Evolutionary conservation across 208 protist species (phyloP).

Genomic region (Naegleria gruberi): DNA sequence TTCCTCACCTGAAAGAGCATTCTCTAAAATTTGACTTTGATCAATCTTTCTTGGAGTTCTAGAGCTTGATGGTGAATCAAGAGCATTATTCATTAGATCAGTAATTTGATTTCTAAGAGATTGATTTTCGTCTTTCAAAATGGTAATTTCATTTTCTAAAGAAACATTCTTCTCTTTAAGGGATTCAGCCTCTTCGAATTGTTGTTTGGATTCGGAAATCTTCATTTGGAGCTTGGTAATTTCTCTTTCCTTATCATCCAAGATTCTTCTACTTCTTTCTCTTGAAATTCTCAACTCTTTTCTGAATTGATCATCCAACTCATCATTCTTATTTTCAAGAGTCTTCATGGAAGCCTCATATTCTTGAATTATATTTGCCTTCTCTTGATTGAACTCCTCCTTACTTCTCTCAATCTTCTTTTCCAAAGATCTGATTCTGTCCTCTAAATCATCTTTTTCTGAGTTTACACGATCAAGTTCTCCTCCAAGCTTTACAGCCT

Average conservation of each 20-base stretch:
- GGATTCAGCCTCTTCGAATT: background rate
- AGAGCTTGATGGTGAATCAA: background rate
- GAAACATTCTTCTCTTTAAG: background rate
- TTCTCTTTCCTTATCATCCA: slow-evolving; percentile 15
- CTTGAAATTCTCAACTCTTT: background rate
- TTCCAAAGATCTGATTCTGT: background rate
- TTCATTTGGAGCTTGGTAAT: slow-evolving; percentile 6
- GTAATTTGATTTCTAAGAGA: background rate
- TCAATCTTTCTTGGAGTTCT: background rate
- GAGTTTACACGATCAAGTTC: background rate
- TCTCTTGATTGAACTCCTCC: background rate
- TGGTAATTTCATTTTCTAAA: background rate
- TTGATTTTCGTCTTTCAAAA: background rate
- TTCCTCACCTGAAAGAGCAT: background rate
- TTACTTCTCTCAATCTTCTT: background rate
- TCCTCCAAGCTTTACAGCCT: background rate
- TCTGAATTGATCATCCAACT: background rate
- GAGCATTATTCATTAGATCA: background rate
- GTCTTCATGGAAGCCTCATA: background rate
- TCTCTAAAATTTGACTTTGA: background rate
- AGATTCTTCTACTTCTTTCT: background rate
- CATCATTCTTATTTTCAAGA: background rate
- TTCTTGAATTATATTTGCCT: background rate
- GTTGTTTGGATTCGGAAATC: background rate
- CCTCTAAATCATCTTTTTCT: background rate